A percentile compares a stretch with the other conserved stretches of the same genome.
phyloP scores from a whole-genome alignment of 352 stramenopile genomes.

The Phytophthora idaei region DNA sequence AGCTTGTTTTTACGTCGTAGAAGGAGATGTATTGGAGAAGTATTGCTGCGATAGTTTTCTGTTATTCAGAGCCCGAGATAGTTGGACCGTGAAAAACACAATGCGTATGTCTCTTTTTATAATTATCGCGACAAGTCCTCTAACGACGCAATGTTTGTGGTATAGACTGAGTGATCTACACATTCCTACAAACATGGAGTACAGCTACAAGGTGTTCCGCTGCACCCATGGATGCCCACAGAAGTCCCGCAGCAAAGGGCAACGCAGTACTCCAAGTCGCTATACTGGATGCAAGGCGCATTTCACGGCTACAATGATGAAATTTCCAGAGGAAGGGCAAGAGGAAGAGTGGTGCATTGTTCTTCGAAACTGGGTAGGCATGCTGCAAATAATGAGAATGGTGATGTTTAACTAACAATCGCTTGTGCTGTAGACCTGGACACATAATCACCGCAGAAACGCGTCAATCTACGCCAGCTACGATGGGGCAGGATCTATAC shows the following conservation, averaged over 20 bases:
- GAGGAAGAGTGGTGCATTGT: neutral
- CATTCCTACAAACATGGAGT: neutral
- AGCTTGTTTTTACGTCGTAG: neutral
- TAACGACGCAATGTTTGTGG: too few species aligned
- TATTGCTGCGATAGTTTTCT: neutral
- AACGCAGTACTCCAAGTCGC: neutral
- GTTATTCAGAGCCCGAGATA: neutral
- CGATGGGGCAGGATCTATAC: neutral
- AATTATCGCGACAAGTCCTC: neutral
- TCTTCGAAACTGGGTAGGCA: neutral
- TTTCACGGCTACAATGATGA: neutral
- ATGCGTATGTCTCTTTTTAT: neutral
- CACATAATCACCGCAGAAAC: neutral
- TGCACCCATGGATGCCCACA: neutral
- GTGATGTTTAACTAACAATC: too few species aligned
- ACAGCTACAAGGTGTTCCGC: neutral
- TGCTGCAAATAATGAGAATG: too few species aligned
- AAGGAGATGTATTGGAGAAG: neutral
- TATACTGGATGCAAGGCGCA: neutral
- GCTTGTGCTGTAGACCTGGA: neutral
- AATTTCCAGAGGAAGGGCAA: neutral
- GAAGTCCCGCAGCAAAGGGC: neutral
- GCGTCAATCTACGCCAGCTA: neutral
- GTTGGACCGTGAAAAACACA: neutral
- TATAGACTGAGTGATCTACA: neutral